Percentiles rank a stretch among this genome's conserved stretches.
phyloP scores from a whole-genome alignment of 2,329 filamentous ascomycete species.

The Fonsecaea monophora region DNA sequence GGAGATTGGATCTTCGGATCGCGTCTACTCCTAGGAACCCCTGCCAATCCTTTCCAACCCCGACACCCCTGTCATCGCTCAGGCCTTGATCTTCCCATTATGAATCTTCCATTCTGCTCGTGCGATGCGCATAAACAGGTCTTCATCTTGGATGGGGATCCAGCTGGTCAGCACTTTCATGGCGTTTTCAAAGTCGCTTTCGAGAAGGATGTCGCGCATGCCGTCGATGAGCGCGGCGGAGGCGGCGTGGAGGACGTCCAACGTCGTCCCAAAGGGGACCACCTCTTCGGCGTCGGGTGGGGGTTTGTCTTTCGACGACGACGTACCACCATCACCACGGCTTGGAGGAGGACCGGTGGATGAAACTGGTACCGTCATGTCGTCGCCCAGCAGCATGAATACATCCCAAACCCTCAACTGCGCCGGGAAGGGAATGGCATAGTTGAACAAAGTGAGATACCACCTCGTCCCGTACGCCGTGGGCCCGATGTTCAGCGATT shows the following conservation, averaged over 20 bases:
- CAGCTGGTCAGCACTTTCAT: conserved; percentile 97
- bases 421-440: conserved; percentile 91
- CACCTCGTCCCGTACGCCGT: conserved; percentile 96
- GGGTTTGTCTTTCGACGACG: conserved; percentile 30
- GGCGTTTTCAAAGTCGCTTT: conserved; percentile 94
- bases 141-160: conserved; percentile 92
- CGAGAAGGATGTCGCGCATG: conserved; percentile 83
- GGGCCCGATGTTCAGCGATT: conserved; percentile 78
- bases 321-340: conserved; percentile 32
- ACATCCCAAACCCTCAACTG: conserved; percentile 98
- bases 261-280: conserved; percentile 63
- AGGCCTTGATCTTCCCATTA: conserved; percentile 22
- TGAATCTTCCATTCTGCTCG: conserved; percentile 83
- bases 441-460: conserved; percentile 98
- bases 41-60: no score
- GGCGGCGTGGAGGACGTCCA: conserved; percentile 89
- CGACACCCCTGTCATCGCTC: conserved; percentile 46
- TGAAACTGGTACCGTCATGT: conserved; percentile 37
- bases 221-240: conserved; percentile 90
- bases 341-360: conserved; percentile 36
- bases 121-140: conserved; percentile 88
- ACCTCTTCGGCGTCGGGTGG: conserved; percentile 14
- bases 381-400: conserved; percentile 90
- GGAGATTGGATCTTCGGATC: no score
- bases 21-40: no score